Base-by-base conservation (phyloP, 2,329 filamentous ascomycete genomes). In the Xylaria sp. region DNA sequence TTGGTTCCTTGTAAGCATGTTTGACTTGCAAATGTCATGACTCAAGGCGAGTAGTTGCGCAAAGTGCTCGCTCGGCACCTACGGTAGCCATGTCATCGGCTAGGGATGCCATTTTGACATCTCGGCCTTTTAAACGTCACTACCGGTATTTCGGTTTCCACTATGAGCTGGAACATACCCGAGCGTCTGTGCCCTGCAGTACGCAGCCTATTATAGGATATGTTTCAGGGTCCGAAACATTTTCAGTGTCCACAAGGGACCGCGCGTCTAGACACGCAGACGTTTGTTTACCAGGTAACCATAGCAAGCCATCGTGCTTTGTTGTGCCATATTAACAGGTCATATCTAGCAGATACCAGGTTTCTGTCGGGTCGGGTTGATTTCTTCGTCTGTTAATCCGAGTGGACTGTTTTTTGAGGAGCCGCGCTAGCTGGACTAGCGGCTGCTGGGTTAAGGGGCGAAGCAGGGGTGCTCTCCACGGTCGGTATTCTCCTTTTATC, bases 391-490 rank as follows among this genome's bases (percentile, higher is more conserved):
- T 46, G 56, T 34, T 23, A 57, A 65, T 65, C 64, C 28, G 32
- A 52, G 58, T 66, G 63, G 55, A 48, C 63, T 34, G 32, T 39
- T 48, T 56, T 58, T 1, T 44, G 39, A 41, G 25, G 56, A 58
- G 39, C 39, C 6, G 9, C 56, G 18, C 39, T 46, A 58, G 34
- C 32, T 41, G 18, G 15, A 55, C 59, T 68, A 65, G 61, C 51
- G 51, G 56, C 60, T 63, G 57, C 28, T 56, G 37, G 44, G 51
- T 63, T 61, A 65, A 64, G 54, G 69, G 65, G 60, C 23, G 8
- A 63, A 23, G 48, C 60, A 68, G 54, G 55, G 65, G 55, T 58
- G 12, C 61, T 68, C 69, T 65, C 69, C 65, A 69, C 52, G 62
- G 54, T 54, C 55, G 55, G 51, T 44, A 70, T 62, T 59, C 56